Conservation (phyloP, 2,329 filamentous ascomycete species). For the Bipolaris oryzae region DNA sequence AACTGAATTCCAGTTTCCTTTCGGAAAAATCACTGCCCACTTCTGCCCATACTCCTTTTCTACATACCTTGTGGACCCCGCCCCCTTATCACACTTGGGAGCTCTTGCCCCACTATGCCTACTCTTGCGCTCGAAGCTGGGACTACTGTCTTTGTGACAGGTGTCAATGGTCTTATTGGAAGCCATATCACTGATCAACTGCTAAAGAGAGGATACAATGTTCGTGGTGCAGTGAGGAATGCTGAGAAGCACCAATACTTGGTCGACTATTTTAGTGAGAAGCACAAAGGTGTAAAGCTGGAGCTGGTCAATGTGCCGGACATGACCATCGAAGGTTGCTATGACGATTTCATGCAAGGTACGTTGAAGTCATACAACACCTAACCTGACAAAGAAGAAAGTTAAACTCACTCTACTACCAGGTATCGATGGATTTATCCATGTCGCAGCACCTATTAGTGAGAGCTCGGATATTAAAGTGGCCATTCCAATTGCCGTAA, state of each 20-base stretch:
- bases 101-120: conserved; percentile 17
- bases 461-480: conserved; percentile 45
- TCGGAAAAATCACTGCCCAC: not conserved
- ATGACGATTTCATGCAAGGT: conserved; percentile 38
- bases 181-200: conserved; percentile 42
- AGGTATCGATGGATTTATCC: conserved; percentile 51
- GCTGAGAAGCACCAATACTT: conserved; percentile 39
- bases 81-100: conserved; percentile 1
- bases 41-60: conserved; percentile 14
- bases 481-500: conserved; percentile 51
- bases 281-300: conserved; percentile 31
- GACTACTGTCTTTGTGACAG: conserved; percentile 43
- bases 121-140: conserved; percentile 29
- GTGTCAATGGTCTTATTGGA: conserved; percentile 45
- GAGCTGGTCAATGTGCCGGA: conserved; percentile 41
- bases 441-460: conserved; percentile 53
- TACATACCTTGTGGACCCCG: not conserved
- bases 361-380: conserved; percentile 2
- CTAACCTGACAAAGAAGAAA: not conserved
- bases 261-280: conserved; percentile 33
- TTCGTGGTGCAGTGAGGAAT: conserved; percentile 45
- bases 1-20: not conserved
- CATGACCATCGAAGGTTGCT: conserved; percentile 34
- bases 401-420: not conserved
- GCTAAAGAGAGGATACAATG: conserved; percentile 40